Evolutionary conservation across 2,329 filamentous ascomycete species (phyloP).

Genomic region (Talaromyces sp.): DNA sequence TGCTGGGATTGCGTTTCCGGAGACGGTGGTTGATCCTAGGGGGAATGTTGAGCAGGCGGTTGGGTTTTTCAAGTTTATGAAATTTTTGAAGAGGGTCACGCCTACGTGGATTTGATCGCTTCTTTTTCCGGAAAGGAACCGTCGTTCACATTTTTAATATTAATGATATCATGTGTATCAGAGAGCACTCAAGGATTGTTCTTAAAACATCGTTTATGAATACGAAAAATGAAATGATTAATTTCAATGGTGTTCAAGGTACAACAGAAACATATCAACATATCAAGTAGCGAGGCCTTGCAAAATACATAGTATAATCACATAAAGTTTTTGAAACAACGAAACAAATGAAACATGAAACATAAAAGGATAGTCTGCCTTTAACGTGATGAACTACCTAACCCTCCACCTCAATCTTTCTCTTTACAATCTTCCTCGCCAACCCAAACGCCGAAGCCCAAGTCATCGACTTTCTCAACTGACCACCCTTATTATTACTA

Average conservation of each 20-base stretch:
- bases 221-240: neutral
- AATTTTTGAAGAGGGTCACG: conserved; percentile 54
- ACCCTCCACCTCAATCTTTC: conserved; percentile 12
- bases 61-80: conserved; percentile 66
- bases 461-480: conserved; percentile 10
- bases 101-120: conserved; percentile 45
- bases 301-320: neutral
- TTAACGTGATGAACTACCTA: neutral
- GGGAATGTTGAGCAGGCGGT: conserved; percentile 62
- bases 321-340: neutral
- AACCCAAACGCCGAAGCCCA: conserved; percentile 17
- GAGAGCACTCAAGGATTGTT: neutral
- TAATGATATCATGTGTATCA: neutral
- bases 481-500: conserved; percentile 4
- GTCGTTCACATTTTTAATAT: neutral
- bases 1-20: conserved; percentile 63
- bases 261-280: neutral
- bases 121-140: no score
- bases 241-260: neutral
- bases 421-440: conserved; percentile 18
- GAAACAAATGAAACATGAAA: neutral
- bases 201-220: neutral
- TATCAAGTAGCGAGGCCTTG: neutral
- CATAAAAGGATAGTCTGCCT: neutral
- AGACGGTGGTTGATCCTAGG: conserved; percentile 58